phyloP scores from a whole-genome alignment of 2,329 filamentous ascomycete genomes.

The Bimuria novae-zelandiae region DNA sequence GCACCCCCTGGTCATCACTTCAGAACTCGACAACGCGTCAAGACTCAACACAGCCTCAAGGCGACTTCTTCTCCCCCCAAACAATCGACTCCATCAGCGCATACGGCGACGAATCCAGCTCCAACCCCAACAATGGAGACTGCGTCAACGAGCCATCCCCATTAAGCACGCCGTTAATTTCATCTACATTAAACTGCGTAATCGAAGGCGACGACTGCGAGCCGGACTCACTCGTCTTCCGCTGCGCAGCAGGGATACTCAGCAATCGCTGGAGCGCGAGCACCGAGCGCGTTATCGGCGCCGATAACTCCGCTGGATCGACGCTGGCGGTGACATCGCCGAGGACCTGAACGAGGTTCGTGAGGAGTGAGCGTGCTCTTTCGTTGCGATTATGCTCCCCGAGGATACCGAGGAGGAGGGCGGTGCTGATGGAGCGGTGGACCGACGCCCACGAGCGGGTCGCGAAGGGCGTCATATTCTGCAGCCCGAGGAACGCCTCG shows the following conservation, averaged over 20 bases:
- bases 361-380: constrained; percentile 50
- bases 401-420: constrained; percentile 50
- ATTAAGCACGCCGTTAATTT: constrained; percentile 44
- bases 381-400: constrained; percentile 53
- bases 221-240: constrained; percentile 34
- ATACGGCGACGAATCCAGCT: constrained; percentile 53
- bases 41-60: constrained; percentile 16
- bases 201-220: constrained; percentile 38
- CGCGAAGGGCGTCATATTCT: constrained; percentile 54
- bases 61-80: constrained; percentile 46
- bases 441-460: constrained; percentile 51
- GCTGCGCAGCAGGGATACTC: constrained; percentile 32
- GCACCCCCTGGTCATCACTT: no score
- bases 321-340: constrained; percentile 53
- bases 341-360: constrained; percentile 53
- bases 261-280: constrained; percentile 51
- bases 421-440: constrained; percentile 51
- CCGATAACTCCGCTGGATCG: constrained; percentile 53
- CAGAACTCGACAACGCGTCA: background rate
- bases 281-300: constrained; percentile 54
- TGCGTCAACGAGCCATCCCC: constrained; percentile 39
- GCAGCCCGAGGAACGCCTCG: constrained; percentile 64
- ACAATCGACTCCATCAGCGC: constrained; percentile 56
- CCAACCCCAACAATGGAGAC: constrained; percentile 42
- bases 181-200: constrained; percentile 42